Evolutionary conservation across 495 filamentous ascomycete species (phyloP), one percentile per base, ranked within the genome.

Genomic region (Penicillium paradoxum): DNA sequence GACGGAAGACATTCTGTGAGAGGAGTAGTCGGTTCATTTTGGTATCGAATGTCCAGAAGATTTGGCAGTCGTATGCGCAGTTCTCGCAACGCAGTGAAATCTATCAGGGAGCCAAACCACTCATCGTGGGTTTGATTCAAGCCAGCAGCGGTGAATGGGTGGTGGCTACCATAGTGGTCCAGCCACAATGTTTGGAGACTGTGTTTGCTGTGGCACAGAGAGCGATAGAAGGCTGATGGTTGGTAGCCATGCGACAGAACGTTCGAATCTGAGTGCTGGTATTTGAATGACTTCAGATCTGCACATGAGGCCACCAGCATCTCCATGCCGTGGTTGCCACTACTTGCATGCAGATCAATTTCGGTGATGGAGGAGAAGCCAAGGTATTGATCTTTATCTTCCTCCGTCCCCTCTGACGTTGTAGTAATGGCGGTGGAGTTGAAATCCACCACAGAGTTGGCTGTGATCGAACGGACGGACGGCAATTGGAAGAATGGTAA

Each of bases 61-160:
- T 72, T 72, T 3, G 64, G 53, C 6, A 72, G 59, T 11, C 69
- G 66, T 14, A 72, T 65, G 25, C 69, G 67, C 11, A 72, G n/a
- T 18, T 72, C 67, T 34, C 56, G 59, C 17, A 72, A 58, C 7
- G 52, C 60, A 8, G 55, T 58, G 47, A 70, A 72, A 5, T 66
- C 67, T 6, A 52, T 55, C 18, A 72, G 34, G 0, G 66, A 55
- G 4, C 69, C 67, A 22, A 70, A 68, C 64, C 66, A 70, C 47
- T 67, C 66, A 32, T 72, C 67, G 47, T 69, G 61, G 0, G 59
- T 59, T 43, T 72, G 60, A 45, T 70, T 72, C 13, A 64, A 40
- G 0, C 69, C 66, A 29, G 53, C 45, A 22, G 57, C 58, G 8
- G 69, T 72, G 51, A 72, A 70, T 0, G 66, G 57, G 34, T 65